Percentiles rank a stretch among this genome's conserved stretches.
These are phyloP conservation scores for Metschnikowia baotianmanensis DNA, from an alignment of 805 yeast genomes.

Conservation along the genomic window DNA sequence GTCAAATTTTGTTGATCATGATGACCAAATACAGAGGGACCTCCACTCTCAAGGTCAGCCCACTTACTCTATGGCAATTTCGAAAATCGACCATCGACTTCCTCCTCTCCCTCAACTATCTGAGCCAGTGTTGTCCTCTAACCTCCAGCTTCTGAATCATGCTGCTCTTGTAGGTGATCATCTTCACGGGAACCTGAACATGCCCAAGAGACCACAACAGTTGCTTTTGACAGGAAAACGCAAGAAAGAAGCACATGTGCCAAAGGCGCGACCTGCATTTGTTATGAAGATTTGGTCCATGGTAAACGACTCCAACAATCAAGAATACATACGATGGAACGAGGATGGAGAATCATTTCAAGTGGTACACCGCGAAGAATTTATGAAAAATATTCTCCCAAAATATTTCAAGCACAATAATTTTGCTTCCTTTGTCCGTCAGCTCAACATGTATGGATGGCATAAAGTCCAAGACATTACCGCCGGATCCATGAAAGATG, in stretches of 20 bases:
- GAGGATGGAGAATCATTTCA: constrained; percentile 83
- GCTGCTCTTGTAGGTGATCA: constrained; percentile 14
- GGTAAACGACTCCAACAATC: constrained; percentile 79
- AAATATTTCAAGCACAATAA: constrained; percentile 93
- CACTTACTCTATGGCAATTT: constrained; percentile 13
- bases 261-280: constrained; percentile 80
- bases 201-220: constrained; percentile 11
- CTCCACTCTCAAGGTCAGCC: constrained; percentile 1
- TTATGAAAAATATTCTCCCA: constrained; percentile 83
- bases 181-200: constrained; percentile 9
- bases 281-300: constrained; percentile 93
- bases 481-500: constrained; percentile 58
- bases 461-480: constrained; percentile 94
- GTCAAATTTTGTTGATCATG: constrained; percentile 10
- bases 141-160: constrained; percentile 9
- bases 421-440: constrained; percentile 94
- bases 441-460: constrained; percentile 98
- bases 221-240: constrained; percentile 20
- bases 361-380: constrained; percentile 78
- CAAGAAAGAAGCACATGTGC: constrained; percentile 32
- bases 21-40: not conserved
- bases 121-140: constrained; percentile 18
- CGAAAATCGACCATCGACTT: constrained; percentile 11
- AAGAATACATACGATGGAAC: constrained; percentile 77
- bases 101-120: constrained; percentile 20